Conservation (phyloP, 2,329 filamentous ascomycete genomes). For the Diaporthe humulicola region DNA sequence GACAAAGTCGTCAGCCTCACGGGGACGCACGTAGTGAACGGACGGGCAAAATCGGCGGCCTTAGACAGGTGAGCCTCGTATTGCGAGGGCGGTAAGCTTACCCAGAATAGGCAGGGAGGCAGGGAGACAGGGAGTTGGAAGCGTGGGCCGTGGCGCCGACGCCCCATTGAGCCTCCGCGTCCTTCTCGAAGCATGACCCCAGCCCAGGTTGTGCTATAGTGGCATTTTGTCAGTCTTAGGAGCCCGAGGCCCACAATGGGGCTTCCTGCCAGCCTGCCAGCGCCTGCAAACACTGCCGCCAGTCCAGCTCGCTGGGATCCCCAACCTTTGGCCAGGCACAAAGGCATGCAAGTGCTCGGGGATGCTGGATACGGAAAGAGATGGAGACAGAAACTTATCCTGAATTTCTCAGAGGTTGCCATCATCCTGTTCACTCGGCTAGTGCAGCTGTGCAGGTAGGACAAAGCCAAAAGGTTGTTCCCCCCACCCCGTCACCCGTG, state of each 20-base stretch:
- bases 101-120: neutral
- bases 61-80: conserved; percentile 1
- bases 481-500: too few species aligned
- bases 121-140: conserved; percentile 9
- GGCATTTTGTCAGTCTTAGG: neutral
- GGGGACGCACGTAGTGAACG: neutral
- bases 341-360: neutral
- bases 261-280: neutral
- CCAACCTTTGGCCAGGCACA: conserved; percentile 1
- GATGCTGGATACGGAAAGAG: neutral
- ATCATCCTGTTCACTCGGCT: neutral
- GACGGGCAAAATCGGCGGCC: neutral
- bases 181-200: conserved; percentile 19
- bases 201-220: neutral
- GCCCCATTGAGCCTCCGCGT: neutral
- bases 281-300: neutral
- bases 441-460: too few species aligned
- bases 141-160: neutral
- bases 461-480: neutral
- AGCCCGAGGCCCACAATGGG: neutral
- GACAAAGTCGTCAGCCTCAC: neutral
- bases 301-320: conserved; percentile 7
- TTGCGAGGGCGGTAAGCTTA: conserved; percentile 5
- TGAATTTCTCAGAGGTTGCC: neutral
- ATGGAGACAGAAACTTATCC: neutral